Evolutionary conservation across 257 asterid species (phyloP), one percentile per base, ranked within the genome.

Genomic region (Scutellaria barbata): DNA sequence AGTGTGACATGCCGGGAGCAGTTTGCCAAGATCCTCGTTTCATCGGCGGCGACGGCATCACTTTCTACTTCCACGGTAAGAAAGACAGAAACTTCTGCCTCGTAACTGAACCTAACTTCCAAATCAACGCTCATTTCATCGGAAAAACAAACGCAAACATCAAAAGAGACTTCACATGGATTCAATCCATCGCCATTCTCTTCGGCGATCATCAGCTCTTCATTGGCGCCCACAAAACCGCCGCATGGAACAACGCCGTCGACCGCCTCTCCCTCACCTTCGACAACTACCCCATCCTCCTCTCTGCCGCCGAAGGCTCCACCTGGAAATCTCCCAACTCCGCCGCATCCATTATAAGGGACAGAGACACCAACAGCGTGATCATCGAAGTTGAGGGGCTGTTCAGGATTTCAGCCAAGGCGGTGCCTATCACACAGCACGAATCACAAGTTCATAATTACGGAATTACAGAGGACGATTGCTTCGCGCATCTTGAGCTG

Each of bases 11-110:
- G 77, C 96, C 94, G 0, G 96, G 92, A 46, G 90, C 94, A 1
- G 90, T 89, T 3, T 89, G 94, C 81, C 88, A 89, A 66, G 96
- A 89, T 66, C 96, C 96, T 2, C 87, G 90, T 20, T 89, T 89
- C 77, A 81, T 89, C 11, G 96, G 96, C 3, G 94, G 86, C 10
- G 96, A 89, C 56, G 96, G 96, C 57, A 61, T 85, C 73, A 82
- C 93, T 0, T 89, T 89, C 81, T 89, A 85, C 74, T 89, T 89
- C 78, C 96, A 89, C 37, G 93, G 96, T 51, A 81, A 77, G 39
- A 87, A 82, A 60, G 85, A 84, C 17, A 60, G 11, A 51, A 79
- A 84, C 37, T 89, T 83, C 70, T 85, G 93, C 81, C 76, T 89
- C 0, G 87, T 89, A 0, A 79, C 93, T 7, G 83, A 87, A 0